Percentiles rank a stretch among this genome's conserved stretches.
Evolutionary conservation across 1,284 basidiomycete genomes (phyloP).

Genomic region (Sanghuangporus weigelae): DNA sequence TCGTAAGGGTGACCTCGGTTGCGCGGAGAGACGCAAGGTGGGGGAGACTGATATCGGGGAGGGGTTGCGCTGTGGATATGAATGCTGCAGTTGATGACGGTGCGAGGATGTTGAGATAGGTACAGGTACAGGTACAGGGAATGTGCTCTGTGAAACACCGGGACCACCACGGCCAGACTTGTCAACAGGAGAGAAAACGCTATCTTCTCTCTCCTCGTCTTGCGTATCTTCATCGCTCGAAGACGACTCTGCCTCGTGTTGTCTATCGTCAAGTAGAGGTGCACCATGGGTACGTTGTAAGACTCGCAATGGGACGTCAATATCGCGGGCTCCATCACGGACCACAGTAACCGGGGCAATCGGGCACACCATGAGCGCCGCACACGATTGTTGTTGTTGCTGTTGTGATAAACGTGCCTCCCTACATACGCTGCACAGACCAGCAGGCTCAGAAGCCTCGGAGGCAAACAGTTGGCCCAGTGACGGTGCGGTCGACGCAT

Average conservation of each 20-base stretch:
- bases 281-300: neutral
- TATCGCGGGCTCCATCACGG: neutral
- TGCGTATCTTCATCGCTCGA: neutral
- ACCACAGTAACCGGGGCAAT: neutral
- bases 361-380: neutral
- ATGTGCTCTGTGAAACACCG: neutral
- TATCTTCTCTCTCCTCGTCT: neutral
- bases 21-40: neutral
- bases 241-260: neutral
- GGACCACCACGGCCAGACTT: neutral
- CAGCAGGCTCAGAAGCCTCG: constrained; percentile 29
- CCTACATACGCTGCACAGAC: constrained; percentile 33
- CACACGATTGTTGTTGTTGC: neutral
- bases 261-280: neutral
- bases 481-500: constrained; percentile 13
- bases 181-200: neutral
- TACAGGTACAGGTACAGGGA: neutral
- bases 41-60: constrained; percentile 4
- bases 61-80: neutral
- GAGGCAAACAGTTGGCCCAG: constrained; percentile 4
- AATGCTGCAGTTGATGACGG: neutral
- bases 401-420: constrained; percentile 8
- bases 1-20: constrained; percentile 8
- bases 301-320: neutral
- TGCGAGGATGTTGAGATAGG: neutral